These are phyloP conservation scores for Endoconidiophora laricicola DNA, from an alignment of 2,329 filamentous ascomycete genomes.

Conservation along the genomic window DNA sequence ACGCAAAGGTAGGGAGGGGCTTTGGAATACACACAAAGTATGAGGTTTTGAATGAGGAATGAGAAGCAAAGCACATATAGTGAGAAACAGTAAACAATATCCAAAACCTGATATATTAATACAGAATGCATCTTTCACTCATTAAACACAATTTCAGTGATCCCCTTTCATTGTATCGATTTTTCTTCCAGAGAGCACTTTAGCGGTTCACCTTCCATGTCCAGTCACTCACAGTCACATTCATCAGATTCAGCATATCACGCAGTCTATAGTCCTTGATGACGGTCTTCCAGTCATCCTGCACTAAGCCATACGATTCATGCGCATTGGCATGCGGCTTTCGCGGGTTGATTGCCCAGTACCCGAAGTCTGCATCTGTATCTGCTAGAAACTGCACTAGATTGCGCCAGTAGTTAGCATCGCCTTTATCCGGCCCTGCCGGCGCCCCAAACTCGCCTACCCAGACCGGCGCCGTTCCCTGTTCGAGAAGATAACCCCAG, in stretches of 20 bases:
- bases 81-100: not conserved
- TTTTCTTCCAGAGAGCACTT: not conserved
- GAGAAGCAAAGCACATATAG: not conserved
- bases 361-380: constrained; percentile 48
- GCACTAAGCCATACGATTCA: constrained; percentile 45
- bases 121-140: not conserved
- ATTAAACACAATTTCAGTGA: not conserved
- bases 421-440: constrained; percentile 33
- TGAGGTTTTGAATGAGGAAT: not conserved
- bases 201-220: not conserved
- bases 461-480: constrained; percentile 40
- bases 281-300: constrained; percentile 48
- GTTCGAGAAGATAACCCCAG: constrained; percentile 44
- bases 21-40: not conserved
- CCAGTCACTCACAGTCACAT: constrained; percentile 13
- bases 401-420: constrained; percentile 49
- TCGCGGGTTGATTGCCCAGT: constrained; percentile 53
- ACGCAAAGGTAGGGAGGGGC: constrained; percentile 4
- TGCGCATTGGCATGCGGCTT: constrained; percentile 40
- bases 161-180: not conserved
- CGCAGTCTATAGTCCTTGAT: constrained; percentile 46
- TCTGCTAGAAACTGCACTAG: constrained; percentile 40
- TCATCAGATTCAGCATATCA: constrained; percentile 41
- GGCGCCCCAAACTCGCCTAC: constrained; percentile 51
- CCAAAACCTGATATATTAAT: not conserved